These are phyloP conservation scores for Beverwykella pulmonaria DNA, from an alignment of 495 filamentous ascomycete genomes.

Conservation along the genomic window DNA sequence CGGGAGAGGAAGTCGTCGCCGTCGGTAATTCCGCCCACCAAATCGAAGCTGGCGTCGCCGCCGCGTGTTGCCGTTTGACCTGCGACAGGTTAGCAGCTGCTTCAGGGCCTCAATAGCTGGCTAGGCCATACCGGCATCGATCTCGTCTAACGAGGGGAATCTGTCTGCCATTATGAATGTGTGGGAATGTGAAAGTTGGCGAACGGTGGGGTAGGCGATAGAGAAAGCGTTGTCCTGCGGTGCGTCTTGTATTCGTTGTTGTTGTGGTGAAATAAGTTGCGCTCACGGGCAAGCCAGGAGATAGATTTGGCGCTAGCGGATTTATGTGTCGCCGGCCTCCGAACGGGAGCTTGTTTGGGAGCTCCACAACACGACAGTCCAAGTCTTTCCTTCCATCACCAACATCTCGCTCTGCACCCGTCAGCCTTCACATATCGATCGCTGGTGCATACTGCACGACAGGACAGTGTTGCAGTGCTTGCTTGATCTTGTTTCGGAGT, in stretches of 20 bases:
- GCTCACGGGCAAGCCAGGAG: slow-evolving; percentile 1
- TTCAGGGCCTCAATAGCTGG: slow-evolving; percentile 31
- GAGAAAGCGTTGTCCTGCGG: not conserved
- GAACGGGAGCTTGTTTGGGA: not conserved
- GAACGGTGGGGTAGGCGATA: not conserved
- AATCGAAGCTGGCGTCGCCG: slow-evolving; percentile 47
- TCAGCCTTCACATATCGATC: not conserved
- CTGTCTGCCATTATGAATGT: slow-evolving; percentile 78
- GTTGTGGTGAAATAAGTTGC: slow-evolving; percentile 3
- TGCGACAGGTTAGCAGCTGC: slow-evolving; percentile 38
- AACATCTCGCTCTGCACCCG: not conserved
- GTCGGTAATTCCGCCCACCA: slow-evolving; percentile 50
- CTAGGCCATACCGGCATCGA: slow-evolving; percentile 74
- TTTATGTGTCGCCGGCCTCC: not conserved
- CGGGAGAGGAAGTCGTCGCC: slow-evolving; percentile 83
- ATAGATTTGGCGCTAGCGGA: slow-evolving; percentile 6
- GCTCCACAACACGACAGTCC: not conserved
- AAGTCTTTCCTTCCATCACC: not conserved
- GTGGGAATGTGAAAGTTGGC: slow-evolving; percentile 2
- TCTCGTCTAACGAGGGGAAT: slow-evolving; percentile 95
- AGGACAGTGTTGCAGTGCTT: not conserved
- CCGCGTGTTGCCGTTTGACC: slow-evolving; percentile 60
- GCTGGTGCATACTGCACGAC: not conserved
- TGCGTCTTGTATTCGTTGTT: slow-evolving; percentile 4
- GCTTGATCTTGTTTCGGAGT: not conserved